These are phyloP conservation scores for Entomophthora muscae DNA, from an alignment of 371 early-diverging fungal genomes.

Conservation along the genomic window DNA sequence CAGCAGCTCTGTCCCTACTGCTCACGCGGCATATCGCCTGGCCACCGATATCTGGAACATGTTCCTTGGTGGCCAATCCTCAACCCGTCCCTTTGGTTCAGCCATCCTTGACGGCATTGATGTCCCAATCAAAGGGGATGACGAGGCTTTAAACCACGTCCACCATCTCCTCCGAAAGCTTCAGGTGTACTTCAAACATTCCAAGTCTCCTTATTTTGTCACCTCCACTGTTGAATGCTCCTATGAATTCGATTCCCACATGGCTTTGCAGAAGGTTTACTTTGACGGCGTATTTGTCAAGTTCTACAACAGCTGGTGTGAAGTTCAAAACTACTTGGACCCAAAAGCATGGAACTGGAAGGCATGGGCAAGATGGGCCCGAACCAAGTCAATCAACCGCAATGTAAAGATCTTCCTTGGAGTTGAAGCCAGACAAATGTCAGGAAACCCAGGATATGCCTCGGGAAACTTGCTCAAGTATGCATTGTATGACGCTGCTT, in stretches of 20 bases:
- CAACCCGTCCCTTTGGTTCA: constrained; percentile 37
- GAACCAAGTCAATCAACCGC: constrained; percentile 27
- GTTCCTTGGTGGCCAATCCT: constrained; percentile 27
- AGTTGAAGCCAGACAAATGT: constrained; percentile 33
- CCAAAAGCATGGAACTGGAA: constrained; percentile 29
- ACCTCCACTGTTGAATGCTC: constrained; percentile 61
- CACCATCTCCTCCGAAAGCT: constrained; percentile 24
- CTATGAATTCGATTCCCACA: constrained; percentile 23
- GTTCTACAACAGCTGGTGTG: constrained; percentile 54
- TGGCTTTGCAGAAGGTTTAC: constrained; percentile 19
- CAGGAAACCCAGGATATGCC: no score
- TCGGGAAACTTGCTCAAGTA: no score
- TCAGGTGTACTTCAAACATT: constrained; percentile 22
- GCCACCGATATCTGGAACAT: constrained; percentile 40
- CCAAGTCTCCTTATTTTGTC: constrained; percentile 31
- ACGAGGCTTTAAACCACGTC: constrained; percentile 20
- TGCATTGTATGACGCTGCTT: no score
- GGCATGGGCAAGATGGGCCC: constrained; percentile 37
- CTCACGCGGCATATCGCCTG: constrained; percentile 27
- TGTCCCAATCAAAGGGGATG: constrained; percentile 47
- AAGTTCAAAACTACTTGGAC: constrained; percentile 20
- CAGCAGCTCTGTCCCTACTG: constrained; percentile 40
- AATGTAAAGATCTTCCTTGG: constrained; percentile 37
- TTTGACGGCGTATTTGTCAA: constrained; percentile 33
- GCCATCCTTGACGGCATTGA: constrained; percentile 45